phyloP scores from a whole-genome alignment of 1,139 yeast species.

The Debaryomyces subglobosus region DNA sequence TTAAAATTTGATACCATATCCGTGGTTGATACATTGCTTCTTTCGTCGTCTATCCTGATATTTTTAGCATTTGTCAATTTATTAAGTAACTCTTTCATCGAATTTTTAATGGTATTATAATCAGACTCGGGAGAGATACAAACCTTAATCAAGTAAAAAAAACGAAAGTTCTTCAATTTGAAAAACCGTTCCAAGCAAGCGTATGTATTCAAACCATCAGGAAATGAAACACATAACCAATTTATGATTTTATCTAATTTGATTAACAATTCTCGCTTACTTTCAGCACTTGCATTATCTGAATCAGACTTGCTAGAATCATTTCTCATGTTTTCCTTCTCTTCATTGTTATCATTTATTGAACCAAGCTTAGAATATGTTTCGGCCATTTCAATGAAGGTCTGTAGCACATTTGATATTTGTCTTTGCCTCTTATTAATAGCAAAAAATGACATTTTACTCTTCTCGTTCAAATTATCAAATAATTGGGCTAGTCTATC shows the following conservation, averaged over 20 bases:
- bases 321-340: slow-evolving; percentile 35
- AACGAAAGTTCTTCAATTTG: slow-evolving; percentile 58
- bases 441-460: slow-evolving; percentile 68
- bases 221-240: slow-evolving; percentile 66
- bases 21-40: slow-evolving; percentile 41
- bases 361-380: slow-evolving; percentile 28
- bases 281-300: slow-evolving; percentile 8
- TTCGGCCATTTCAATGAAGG: slow-evolving; percentile 38
- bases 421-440: slow-evolving; percentile 70
- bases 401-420: slow-evolving; percentile 44
- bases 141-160: slow-evolving; percentile 55
- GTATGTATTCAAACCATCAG: slow-evolving; percentile 52
- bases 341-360: slow-evolving; percentile 23
- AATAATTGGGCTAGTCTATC: slow-evolving; percentile 55
- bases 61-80: slow-evolving; percentile 57
- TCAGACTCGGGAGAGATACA: slow-evolving; percentile 63
- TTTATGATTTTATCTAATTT: slow-evolving; percentile 60
- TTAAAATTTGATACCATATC: slow-evolving; percentile 57
- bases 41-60: slow-evolving; percentile 42
- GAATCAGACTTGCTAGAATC: slow-evolving; percentile 24
- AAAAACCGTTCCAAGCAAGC: slow-evolving; percentile 55
- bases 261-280: slow-evolving; percentile 21
- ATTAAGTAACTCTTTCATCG: slow-evolving; percentile 62
- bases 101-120: slow-evolving; percentile 57
- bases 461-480: slow-evolving; percentile 54